These are phyloP conservation scores for Thozetella sp. DNA, from an alignment of 495 filamentous ascomycete genomes.

Conservation along the genomic window DNA sequence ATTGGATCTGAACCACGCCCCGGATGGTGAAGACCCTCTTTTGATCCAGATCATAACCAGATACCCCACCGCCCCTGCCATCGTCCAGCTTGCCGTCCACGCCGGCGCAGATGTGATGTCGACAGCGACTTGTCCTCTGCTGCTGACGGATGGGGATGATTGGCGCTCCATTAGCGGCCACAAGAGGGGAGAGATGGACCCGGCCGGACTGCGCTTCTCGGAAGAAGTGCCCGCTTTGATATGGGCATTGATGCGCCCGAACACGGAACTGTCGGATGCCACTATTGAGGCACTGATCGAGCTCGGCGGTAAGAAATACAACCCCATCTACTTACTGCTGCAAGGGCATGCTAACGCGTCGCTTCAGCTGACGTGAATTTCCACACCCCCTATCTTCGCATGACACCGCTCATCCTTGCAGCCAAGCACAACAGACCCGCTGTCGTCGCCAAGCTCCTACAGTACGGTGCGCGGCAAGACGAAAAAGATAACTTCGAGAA, in stretches of 20 bases:
- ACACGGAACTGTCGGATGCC: background rate
- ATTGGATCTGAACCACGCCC: background rate
- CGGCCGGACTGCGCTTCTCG: background rate
- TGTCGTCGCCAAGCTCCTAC: background rate
- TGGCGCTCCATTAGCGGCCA: background rate
- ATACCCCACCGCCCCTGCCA: background rate
- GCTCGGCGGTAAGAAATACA: background rate
- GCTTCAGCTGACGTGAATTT: constrained; percentile 5
- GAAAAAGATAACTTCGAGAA: background rate
- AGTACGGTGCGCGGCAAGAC: background rate
- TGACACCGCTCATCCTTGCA: constrained; percentile 1
- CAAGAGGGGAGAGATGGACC: background rate
- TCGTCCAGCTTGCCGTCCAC: background rate
- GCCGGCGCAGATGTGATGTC: constrained; percentile 3
- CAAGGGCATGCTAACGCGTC: too few relatives aligned
- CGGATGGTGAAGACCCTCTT: background rate
- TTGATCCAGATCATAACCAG: background rate
- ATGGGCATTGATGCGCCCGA: constrained; percentile 1
- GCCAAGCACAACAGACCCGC: constrained; percentile 4
- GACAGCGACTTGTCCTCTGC: background rate
- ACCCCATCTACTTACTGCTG: background rate
- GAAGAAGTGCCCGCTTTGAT: background rate
- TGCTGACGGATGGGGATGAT: background rate
- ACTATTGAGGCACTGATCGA: constrained; percentile 1
- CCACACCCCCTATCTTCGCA: background rate